Evolutionary conservation across 805 yeast genomes (phyloP).

Genomic region (Pichia cephalocereana): DNA sequence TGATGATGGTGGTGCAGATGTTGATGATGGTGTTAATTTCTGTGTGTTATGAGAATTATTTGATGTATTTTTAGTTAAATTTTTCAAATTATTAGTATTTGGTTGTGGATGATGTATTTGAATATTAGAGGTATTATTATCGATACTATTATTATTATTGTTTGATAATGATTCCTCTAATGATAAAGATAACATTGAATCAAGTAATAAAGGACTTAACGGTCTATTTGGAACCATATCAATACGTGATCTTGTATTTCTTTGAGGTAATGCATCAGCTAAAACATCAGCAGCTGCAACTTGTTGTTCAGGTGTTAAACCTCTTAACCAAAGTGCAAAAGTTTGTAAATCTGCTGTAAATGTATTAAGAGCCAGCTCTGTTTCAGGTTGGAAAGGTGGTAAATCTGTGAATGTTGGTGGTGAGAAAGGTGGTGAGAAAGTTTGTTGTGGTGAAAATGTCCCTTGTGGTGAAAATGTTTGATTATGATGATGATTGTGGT

Average conservation of each 20-base stretch:
- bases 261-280: background rate
- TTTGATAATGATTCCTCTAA: background rate
- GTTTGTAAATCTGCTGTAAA: conserved; percentile 36
- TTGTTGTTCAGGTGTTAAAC: conserved; percentile 30
- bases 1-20: background rate
- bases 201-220: background rate
- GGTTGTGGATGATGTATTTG: background rate
- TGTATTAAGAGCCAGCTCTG: conserved; percentile 22
- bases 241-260: background rate
- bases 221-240: background rate
- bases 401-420: conserved; percentile 12
- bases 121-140: background rate
- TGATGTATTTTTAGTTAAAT: no score
- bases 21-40: background rate
- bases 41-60: background rate
- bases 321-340: conserved; percentile 32
- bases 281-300: conserved; percentile 30
- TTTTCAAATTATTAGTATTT: no score
- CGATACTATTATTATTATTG: background rate
- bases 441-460: background rate
- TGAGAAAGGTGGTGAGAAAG: background rate
- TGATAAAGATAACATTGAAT: background rate
- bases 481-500: no score
- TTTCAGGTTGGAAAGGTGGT: conserved; percentile 26
- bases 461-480: background rate